Evolutionary conservation across 179 eudicot genomes (phyloP), one percentile per base, ranked within the genome.

Genomic region (Silene noctiflora): DNA sequence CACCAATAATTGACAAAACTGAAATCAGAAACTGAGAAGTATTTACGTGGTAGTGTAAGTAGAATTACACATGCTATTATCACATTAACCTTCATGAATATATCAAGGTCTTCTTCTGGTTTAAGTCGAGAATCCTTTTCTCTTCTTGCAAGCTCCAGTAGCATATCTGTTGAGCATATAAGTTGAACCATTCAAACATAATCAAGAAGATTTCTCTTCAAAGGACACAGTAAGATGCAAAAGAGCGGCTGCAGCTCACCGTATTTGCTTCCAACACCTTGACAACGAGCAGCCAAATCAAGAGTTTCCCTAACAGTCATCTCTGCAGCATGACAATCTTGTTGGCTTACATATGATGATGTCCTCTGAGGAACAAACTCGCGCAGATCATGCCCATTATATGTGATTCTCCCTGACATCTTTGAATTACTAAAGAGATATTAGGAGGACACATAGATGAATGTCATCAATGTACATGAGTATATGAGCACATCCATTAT

Each of bases 361-460:
- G 98, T 94, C 80, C 87, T 90, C 69, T 94, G 98, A 74, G 98
- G 98, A 83, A 94, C 94, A 85, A 94, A 94, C 82, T 94, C 96
- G 9, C 85, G 88, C 61, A 91, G 73, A 71, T 82, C 87, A 83
- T 94, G 97, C 80, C 98, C 98, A 72, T 94, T 94, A 83, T 94
- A 94, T 46, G 96, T 84, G 81, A 94, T 81, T 82, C 84, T 84
- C 86, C 98, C 98, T 87, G 97, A 89, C 88, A 81, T 83, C 98
- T 94, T 88, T 81, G 83, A 79, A 81, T 63, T 69, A 72, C 85
- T 76, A 78, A 81, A 85, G 67, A 75, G 81, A 79, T 73, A 19
- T 83, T 75, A 72, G 75, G 63, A 77, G 55, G 55, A 10, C 72
- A 67, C 69, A 67, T 27, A 72, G 2, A 72, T 31, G 63, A 71